Conservation (phyloP, 257 asterid species). For the Lantana camara region DNA sequence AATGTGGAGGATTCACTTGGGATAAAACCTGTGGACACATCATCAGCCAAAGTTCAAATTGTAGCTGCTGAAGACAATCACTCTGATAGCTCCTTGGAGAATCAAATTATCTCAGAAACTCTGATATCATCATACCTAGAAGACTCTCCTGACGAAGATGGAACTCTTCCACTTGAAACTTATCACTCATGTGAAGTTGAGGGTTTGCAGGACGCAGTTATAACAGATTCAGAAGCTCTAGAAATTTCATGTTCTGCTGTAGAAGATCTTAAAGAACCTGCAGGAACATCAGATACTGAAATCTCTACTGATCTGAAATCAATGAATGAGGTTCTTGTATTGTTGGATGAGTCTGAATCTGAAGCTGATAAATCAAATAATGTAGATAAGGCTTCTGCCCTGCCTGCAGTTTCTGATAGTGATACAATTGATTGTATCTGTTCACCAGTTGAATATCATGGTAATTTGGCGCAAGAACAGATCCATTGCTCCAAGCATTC, state of each 20-base stretch:
- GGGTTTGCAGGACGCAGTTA: slow-evolving; percentile 23
- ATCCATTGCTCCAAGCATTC: slow-evolving; percentile 25
- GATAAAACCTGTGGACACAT: slow-evolving; percentile 16
- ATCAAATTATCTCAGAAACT: slow-evolving; percentile 28
- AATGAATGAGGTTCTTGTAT: slow-evolving; percentile 26
- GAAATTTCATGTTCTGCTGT: slow-evolving; percentile 25
- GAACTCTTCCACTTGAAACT: slow-evolving; percentile 21
- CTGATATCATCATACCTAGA: slow-evolving; percentile 6
- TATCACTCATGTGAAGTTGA: slow-evolving; percentile 21
- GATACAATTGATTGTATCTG: slow-evolving; percentile 17
- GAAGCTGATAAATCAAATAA: slow-evolving; percentile 28
- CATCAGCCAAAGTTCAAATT: slow-evolving; percentile 17
- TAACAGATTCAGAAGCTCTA: slow-evolving; percentile 1
- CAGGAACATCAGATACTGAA: slow-evolving; percentile 24
- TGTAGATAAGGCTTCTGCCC: slow-evolving; percentile 28
- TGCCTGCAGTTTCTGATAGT: slow-evolving; percentile 22
- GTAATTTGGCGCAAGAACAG: slow-evolving; percentile 26
- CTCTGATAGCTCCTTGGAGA: slow-evolving; percentile 21
- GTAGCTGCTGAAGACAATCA: slow-evolving; percentile 27
- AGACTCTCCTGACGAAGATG: slow-evolving; percentile 15
- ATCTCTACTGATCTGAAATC: slow-evolving; percentile 23
- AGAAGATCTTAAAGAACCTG: slow-evolving; percentile 32
- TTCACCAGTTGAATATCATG: slow-evolving; percentile 24
- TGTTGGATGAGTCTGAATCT: slow-evolving; percentile 23
- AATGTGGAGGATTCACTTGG: slow-evolving; percentile 27